Base-by-base conservation (phyloP, 306 rosid genomes). In the Herpetospermum pedunculosum region DNA sequence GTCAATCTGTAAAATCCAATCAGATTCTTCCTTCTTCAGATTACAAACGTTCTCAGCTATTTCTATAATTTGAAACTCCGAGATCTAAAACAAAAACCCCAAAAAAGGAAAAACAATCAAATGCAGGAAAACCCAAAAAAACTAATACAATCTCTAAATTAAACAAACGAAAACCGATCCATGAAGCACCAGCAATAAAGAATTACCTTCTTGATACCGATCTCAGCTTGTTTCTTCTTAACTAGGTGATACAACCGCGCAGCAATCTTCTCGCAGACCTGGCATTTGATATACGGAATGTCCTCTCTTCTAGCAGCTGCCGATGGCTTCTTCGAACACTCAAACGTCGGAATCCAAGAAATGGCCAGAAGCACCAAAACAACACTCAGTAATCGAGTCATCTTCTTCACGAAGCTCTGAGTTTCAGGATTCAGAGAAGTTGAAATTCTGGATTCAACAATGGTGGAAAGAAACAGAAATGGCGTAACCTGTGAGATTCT, bases 1-100 rank as follows among this genome's bases (percentile, higher is more conserved):
- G 74, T 94, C 98, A 70, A 94, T 89, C 80, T 80, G 82, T 80
- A 94, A 79, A 71, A 94, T 91, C 97, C 98, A 94, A 85, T 94
- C 97, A 16, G 96, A 97, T 83, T 91, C 97, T 0, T 82, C 84
- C 81, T 89, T 94, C 86, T 91, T 94, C 85, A 94, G 83, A 83
- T 89, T 89, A 72, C 97, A 94, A 76, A 88, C 92, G 83, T 89
- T 94, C 95, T 94, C 97, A 46, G 92, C 83, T 71, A 94, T 87
- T 86, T 94, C 97, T 79, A 94, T 94, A 37, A 94, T 88, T 75
- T 91, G 90, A 82, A 82, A 84, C 84, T 94, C 98, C 63, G 96
- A 91, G 88, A 91, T 91, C 98, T 89, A 82, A 25, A 62, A 58
- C 47, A 77, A 72, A 30, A 82, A 54, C 58, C 32, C 75, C 19